phyloP scores from a whole-genome alignment of 2,329 filamentous ascomycete genomes.

The Microsporum ferrugineum region DNA sequence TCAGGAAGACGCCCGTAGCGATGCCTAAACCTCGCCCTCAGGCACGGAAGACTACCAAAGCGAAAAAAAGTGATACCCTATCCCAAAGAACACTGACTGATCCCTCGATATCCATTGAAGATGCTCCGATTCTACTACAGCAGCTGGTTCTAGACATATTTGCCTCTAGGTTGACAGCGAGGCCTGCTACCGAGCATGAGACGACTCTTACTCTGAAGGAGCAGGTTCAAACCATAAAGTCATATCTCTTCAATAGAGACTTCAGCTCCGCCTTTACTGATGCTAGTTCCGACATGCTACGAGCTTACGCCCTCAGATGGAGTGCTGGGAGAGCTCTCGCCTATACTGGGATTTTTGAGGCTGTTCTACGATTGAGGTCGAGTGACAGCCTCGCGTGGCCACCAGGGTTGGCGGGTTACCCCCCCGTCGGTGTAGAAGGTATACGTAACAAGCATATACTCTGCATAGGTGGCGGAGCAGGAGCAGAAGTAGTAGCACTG shows the following conservation, averaged over 20 bases:
- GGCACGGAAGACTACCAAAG: neutral
- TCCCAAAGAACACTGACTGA: neutral
- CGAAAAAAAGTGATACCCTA: neutral
- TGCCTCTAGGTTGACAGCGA: slow-evolving; percentile 48
- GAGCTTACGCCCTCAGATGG: slow-evolving; percentile 82
- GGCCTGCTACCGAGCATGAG: slow-evolving; percentile 20
- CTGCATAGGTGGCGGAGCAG: slow-evolving; percentile 55
- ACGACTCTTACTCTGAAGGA: slow-evolving; percentile 34
- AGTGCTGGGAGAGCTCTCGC: slow-evolving; percentile 75
- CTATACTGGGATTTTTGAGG: slow-evolving; percentile 53
- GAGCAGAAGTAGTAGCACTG: slow-evolving; percentile 55
- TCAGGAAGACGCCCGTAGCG: neutral
- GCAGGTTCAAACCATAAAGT: slow-evolving; percentile 70
- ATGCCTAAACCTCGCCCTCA: neutral
- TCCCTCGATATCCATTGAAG: neutral
- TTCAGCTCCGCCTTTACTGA: slow-evolving; percentile 63
- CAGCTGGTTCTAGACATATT: slow-evolving; percentile 66
- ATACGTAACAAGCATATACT: slow-evolving; percentile 29
- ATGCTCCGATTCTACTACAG: slow-evolving; percentile 43
- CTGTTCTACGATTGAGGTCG: neutral
- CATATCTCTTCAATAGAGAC: slow-evolving; percentile 73
- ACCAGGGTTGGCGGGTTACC: neutral
- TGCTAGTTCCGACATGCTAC: slow-evolving; percentile 55
- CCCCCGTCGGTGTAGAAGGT: neutral
- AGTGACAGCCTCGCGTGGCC: slow-evolving; percentile 7